Base-by-base conservation (phyloP, 805 yeast genomes). In the Candida silvatica region DNA sequence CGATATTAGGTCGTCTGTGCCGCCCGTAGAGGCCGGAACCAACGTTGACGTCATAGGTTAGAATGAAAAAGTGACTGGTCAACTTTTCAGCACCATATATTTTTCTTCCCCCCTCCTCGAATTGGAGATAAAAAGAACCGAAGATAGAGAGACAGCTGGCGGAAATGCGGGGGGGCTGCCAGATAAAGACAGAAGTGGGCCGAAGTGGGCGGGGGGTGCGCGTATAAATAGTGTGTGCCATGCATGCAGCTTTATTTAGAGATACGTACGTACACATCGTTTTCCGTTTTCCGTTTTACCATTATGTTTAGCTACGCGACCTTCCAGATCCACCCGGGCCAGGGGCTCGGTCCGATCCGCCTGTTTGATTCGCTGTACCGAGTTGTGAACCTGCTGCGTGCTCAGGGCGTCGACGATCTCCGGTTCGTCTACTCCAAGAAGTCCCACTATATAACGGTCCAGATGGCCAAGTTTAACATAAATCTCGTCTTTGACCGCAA, bases 361-460 rank as follows among this genome's bases (percentile, higher is more conserved):
- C 35, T 58, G 11, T 54, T 56, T 9, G 37, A 30, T n/a, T 40
- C 59, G 5, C 34, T 58, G 14, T 54, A 42, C 38, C 47, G 47
- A 29, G 24, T 41, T 4, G 28, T 52, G 26, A 32, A 35, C 4
- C 31, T 38, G 15, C 38, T 56, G 9, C 36, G 37, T 17, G 28
- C 37, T 5, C 31, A 39, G 9, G 31, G 39, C 8, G 28, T 46
- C 12, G 40, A 39, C 27, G 48, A 45, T 17, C 27, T 51, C 17
- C 39, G 45, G 20, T 48, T 56, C 28, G 41, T 49, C 11, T 52
- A 42, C 33, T 40, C 49, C 3, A 37, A 41, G n/a, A 30, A 37
- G 3, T 20, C 42, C 16, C 36, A 35, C 17, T 37, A 54, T 7
- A 35, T 44, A 7, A 42, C 46, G 3, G 32, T 57, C 6, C 47